phyloP scores from a whole-genome alignment of 257 asterid species.

The Buddleja alternifolia region DNA sequence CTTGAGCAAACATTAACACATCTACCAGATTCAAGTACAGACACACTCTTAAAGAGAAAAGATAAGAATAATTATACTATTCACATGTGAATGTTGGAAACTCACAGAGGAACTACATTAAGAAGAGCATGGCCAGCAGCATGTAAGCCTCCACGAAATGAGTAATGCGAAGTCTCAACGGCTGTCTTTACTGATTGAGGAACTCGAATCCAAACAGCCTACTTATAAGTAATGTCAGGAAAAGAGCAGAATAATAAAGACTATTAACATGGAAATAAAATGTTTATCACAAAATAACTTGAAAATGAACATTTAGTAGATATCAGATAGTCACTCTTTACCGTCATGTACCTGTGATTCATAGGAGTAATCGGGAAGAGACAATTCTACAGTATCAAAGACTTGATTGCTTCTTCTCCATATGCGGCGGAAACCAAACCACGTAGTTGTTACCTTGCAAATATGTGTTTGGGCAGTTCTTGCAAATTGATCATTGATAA shows the following conservation, averaged over 20 bases:
- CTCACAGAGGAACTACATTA: conserved; percentile 88
- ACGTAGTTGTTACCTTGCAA: conserved; percentile 83
- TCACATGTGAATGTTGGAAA: conserved; percentile 27
- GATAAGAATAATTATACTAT: conserved; percentile 2
- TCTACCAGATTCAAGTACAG: conserved; percentile 19
- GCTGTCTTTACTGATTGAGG: conserved; percentile 72
- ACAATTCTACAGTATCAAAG: conserved; percentile 82
- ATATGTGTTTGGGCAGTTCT: conserved; percentile 65
- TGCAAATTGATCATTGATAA: conserved; percentile 38
- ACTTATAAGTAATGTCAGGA: conserved; percentile 31
- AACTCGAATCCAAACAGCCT: conserved; percentile 99
- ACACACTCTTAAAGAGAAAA: background rate
- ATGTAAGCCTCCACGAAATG: conserved; percentile 89
- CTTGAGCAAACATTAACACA: conserved; percentile 22
- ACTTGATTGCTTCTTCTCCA: conserved; percentile 78
- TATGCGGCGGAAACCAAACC: conserved; percentile 91
- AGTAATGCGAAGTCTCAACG: conserved; percentile 54
- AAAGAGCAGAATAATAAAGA: conserved; percentile 20
- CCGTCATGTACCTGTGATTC: conserved; percentile 72
- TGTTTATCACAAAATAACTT: background rate
- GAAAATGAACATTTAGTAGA: conserved; percentile 18
- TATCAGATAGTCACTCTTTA: conserved; percentile 9
- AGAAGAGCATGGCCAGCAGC: conserved; percentile 97
- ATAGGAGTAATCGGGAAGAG: conserved; percentile 88
- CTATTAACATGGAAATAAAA: conserved; percentile 16